Conservation (phyloP, 768 basidiomycete genomes). For the Tubosaeta sp. region DNA sequence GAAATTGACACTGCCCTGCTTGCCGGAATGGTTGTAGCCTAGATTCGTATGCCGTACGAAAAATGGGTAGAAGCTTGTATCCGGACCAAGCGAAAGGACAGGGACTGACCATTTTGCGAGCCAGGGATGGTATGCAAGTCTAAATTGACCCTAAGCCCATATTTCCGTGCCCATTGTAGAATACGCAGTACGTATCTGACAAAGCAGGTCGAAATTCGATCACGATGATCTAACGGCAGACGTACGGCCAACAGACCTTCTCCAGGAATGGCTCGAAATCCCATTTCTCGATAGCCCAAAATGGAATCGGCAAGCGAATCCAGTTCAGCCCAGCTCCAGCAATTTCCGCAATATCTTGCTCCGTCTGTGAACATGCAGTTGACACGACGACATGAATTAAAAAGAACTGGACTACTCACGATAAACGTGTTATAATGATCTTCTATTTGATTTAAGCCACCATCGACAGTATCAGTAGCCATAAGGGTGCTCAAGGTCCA, state of each 20-base stretch:
- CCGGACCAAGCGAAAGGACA: background rate
- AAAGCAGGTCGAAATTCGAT: background rate
- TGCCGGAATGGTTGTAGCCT: constrained; percentile 62
- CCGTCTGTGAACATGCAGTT: constrained; percentile 50
- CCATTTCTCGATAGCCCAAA: constrained; percentile 82
- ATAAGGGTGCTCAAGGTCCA: constrained; percentile 64
- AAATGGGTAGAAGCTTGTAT: background rate
- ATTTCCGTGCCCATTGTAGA: constrained; percentile 83
- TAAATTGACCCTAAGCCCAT: constrained; percentile 78
- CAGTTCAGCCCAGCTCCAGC: constrained; percentile 86
- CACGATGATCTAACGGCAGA: constrained; percentile 3
- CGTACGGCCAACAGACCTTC: constrained; percentile 69
- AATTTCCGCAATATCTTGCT: constrained; percentile 85
- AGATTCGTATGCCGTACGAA: constrained; percentile 4
- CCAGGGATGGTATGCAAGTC: constrained; percentile 82
- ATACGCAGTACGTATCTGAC: constrained; percentile 68
- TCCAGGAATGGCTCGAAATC: constrained; percentile 73
- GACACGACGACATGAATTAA: background rate
- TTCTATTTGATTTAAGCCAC: constrained; percentile 64
- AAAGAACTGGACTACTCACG: constrained; percentile 33
- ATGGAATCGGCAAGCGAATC: constrained; percentile 75
- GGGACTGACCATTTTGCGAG: constrained; percentile 59
- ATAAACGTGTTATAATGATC: constrained; percentile 82
- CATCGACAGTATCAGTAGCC: constrained; percentile 56
- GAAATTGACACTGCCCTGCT: constrained; percentile 57